phyloP scores from a whole-genome alignment of 768 basidiomycete species.

The Phanerochaete sordida region DNA sequence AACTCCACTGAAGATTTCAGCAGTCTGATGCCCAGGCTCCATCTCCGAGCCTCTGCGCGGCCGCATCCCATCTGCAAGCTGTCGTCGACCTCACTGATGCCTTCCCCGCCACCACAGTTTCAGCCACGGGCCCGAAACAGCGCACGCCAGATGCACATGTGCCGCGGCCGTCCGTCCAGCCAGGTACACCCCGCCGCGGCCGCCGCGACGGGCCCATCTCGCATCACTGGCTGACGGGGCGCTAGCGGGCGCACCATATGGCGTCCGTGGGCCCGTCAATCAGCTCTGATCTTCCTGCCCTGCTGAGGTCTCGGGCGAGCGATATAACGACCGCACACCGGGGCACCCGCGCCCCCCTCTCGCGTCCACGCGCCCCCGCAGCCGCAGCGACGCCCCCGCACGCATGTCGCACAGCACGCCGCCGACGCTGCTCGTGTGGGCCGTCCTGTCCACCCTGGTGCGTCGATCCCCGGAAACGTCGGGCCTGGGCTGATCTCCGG shows the following conservation, averaged over 20 bases:
- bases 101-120: neutral
- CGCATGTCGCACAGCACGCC: slow-evolving; percentile 65
- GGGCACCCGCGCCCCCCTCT: neutral
- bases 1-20: neutral
- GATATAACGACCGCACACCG: neutral
- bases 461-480: slow-evolving; percentile 17
- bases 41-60: too few species aligned
- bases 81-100: too few species aligned
- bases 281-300: neutral
- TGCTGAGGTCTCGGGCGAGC: neutral
- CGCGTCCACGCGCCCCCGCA: neutral
- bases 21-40: too few species aligned
- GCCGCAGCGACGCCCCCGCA: neutral
- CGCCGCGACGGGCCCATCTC: neutral
- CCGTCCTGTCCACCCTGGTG: slow-evolving; percentile 50
- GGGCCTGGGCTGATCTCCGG: neutral
- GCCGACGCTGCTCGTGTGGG: slow-evolving; percentile 60
- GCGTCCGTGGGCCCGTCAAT: neutral
- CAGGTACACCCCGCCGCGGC: neutral
- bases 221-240: neutral
- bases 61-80: too few species aligned
- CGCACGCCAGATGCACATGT: neutral
- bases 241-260: neutral
- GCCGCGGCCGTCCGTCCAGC: neutral
- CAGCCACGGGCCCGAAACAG: neutral